Base-by-base conservation (phyloP, 106 monocot genomes). In the Allium fistulosum region DNA sequence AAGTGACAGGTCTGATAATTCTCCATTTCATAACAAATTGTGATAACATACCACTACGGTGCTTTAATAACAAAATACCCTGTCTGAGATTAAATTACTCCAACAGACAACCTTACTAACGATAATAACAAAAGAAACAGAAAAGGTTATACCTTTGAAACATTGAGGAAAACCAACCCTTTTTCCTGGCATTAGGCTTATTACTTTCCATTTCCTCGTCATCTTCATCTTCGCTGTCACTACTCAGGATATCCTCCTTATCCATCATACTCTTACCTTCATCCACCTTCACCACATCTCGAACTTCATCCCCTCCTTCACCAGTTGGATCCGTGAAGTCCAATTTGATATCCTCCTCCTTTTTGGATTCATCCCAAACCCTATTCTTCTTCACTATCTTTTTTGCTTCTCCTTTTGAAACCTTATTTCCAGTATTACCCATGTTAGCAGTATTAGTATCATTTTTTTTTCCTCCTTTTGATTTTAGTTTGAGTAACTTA, bases 211-310 rank as follows among this genome's bases (percentile, higher is more conserved):
- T 62, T 49, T 65, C 82, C 65, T 79, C 88, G n/a, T 83, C 89
- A 6, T 84, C 86, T 51, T 92, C 95, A 27, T 61, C 70, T 64
- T 97, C 96, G 74, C 91, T 96, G 15, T 91, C 95, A 47, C 94
- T 94, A 66, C 80, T 92, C 66, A 82, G 28, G 59, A 76, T 62
- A 46, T 94, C 90, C 62, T 94, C 91, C 65, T 80, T 87, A 76
- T 97, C 97, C 97, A 97, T 97, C 97, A 92, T 88, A 78, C 97
- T 97, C 72, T 92, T 84, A 53, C 97, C 97, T 65, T 84, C 78
- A 63, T 77, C 71, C 37, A 77, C 87, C n/a, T 61, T 72, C 59
- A 82, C 80, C 51, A 81, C 77, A 49, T 87, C 84, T 26, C 45
- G 69, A 46, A 72, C 15, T 69, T 56, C 79, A 17, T 89, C 87